These are phyloP conservation scores for Ophiocordyceps polyrhachis-furcata DNA, from an alignment of 2,329 filamentous ascomycete genomes.

Conservation along the genomic window DNA sequence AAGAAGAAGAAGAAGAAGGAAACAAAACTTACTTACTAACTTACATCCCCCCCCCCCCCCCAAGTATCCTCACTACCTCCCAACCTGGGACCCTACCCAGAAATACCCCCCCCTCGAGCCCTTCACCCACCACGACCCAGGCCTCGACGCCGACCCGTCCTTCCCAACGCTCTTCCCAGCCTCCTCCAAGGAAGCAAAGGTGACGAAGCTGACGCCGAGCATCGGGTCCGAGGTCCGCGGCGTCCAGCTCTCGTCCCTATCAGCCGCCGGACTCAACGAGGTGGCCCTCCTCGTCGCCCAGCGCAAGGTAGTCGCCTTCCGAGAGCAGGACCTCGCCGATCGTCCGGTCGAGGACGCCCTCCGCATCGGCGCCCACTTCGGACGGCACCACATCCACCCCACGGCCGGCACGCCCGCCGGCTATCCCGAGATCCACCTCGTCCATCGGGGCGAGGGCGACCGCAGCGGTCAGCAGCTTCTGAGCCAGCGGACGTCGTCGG, in stretches of 20 bases:
- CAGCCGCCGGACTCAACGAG: constrained; percentile 53
- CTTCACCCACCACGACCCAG: constrained; percentile 59
- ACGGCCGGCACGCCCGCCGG: constrained; percentile 58
- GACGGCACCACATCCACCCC: constrained; percentile 65
- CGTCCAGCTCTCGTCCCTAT: constrained; percentile 52
- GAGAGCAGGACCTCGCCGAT: constrained; percentile 53
- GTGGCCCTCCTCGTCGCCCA: constrained; percentile 57
- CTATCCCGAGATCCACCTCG: constrained; percentile 58
- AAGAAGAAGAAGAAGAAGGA: too few relatives aligned
- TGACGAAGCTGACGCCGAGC: constrained; percentile 48
- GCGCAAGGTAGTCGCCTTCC: constrained; percentile 63
- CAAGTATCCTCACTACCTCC: constrained; percentile 58
- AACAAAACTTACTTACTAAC: too few relatives aligned
- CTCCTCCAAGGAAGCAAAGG: constrained; percentile 14
- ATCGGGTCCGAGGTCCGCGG: constrained; percentile 57
- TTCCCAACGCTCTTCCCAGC: constrained; percentile 48
- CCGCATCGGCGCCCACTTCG: constrained; percentile 56
- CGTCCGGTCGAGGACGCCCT: constrained; percentile 52
- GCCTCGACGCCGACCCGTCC: constrained; percentile 50
- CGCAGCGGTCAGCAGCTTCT: constrained; percentile 40
- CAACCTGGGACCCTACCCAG: constrained; percentile 48
- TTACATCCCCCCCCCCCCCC: too few relatives aligned
- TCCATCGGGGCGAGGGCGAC: constrained; percentile 45
- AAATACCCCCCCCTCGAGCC: constrained; percentile 45
- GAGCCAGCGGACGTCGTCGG: constrained; percentile 50